These are phyloP conservation scores for Allium cepa DNA, from an alignment of 106 monocot species.

Conservation along the genomic window DNA sequence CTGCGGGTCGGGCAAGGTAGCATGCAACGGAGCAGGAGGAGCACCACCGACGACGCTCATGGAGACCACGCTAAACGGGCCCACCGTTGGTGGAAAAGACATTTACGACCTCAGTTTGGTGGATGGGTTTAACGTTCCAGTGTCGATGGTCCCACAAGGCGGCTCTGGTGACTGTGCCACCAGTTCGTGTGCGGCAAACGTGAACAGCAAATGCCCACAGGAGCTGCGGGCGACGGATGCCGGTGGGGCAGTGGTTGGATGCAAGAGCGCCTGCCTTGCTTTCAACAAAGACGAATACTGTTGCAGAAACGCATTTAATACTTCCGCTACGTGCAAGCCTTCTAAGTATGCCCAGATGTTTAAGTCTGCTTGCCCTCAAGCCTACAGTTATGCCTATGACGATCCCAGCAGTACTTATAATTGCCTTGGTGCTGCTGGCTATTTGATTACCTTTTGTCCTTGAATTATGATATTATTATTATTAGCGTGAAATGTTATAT, in stretches of 20 bases:
- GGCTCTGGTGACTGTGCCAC: conserved; percentile 1
- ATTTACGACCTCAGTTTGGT: conserved; percentile 16
- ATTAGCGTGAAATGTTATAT: too few species aligned
- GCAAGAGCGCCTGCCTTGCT: conserved; percentile 17
- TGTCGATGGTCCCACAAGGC: not conserved
- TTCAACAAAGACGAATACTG: conserved; percentile 13
- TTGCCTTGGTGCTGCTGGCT: not conserved
- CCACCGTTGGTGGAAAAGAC: not conserved
- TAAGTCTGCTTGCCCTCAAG: not conserved
- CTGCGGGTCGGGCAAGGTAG: conserved; percentile 25
- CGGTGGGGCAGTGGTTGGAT: not conserved
- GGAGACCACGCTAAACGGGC: conserved; percentile 8
- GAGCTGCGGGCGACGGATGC: conserved; percentile 1
- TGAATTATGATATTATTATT: not conserved
- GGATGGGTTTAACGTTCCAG: conserved; percentile 18
- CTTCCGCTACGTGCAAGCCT: conserved; percentile 3
- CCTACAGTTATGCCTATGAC: not conserved
- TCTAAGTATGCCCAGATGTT: not conserved
- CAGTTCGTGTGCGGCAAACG: not conserved
- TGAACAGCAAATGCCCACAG: not conserved
- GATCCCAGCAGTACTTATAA: not conserved
- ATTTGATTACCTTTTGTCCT: not conserved
- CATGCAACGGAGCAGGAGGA: not conserved
- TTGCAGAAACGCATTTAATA: not conserved
- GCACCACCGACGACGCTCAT: conserved; percentile 1